Conservation (phyloP, 768 basidiomycete species). For the Cystoderma amianthinum region DNA sequence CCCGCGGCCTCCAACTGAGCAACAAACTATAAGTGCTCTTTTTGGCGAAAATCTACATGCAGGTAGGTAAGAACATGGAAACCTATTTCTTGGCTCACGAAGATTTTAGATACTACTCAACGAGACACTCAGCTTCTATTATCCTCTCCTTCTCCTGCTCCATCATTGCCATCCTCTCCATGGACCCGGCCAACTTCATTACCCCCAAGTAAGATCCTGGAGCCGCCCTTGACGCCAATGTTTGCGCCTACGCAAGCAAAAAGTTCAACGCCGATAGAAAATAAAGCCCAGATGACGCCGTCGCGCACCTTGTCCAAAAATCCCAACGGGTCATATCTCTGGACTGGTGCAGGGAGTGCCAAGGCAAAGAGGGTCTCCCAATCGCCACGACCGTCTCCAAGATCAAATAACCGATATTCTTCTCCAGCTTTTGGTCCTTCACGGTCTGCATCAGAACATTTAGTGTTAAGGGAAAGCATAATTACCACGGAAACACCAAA, state of each 20-base stretch:
- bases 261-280: too few species aligned
- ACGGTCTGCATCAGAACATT: conserved; percentile 30
- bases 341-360: conserved; percentile 75
- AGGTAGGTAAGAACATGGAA: too few species aligned
- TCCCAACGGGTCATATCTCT: conserved; percentile 68
- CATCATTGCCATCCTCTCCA: conserved; percentile 12
- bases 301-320: conserved; percentile 56
- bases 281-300: conserved; percentile 21
- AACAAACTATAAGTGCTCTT: too few species aligned
- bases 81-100: too few species aligned
- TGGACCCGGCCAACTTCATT: conserved; percentile 9
- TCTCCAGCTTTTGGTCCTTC: conserved; percentile 68
- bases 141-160: too few species aligned
- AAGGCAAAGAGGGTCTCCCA: conserved; percentile 19
- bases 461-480: conserved; percentile 26
- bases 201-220: too few species aligned
- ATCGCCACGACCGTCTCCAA: conserved; percentile 12
- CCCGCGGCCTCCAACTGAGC: too few species aligned
- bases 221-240: too few species aligned
- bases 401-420: conserved; percentile 55
- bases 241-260: too few species aligned
- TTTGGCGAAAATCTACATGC: too few species aligned
- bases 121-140: too few species aligned
- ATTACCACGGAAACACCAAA: conserved; percentile 26
- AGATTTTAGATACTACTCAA: too few species aligned